Base-by-base conservation (phyloP, 176 grass and related monocot genomes). In the Aegilops sharonensis region DNA sequence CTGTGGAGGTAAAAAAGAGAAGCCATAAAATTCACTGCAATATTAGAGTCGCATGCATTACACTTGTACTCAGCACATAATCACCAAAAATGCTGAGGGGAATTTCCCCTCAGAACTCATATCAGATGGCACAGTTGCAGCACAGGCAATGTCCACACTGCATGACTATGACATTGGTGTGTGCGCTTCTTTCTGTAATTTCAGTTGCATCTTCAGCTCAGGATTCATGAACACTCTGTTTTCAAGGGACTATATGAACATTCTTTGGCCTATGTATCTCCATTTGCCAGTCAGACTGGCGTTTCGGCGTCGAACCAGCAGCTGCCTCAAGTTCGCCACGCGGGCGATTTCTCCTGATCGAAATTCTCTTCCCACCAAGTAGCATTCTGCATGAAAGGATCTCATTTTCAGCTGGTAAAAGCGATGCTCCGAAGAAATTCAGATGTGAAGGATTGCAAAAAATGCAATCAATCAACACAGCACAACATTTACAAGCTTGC, bases 361-460 rank as follows among this genome's bases (percentile, higher is more conserved):
- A 83, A 80, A 87, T 87, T 91, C 71, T 98, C 97, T 56, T 98
- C 97, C 97, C 97, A 98, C 97, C 97, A 98, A 68, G 97, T 98
- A 63, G 97, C 97, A 87, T 92, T 98, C 97, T 98, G 81, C 74
- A 91, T 87, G 18, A 74, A 37, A 84, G 15, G 56, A 43, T 79
- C 9, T 11, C 20, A 68, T 31, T 32, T 11, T 88, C 29, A 45
- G 39, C 13, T 25, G 72, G 52, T 79, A 20, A 77, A 78, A 65
- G 11, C 8, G 23, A 67, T 17, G 61, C 50, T 60, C 29, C 42
- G 15, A 64, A 9, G 5, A 89, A 37, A 37, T 47, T 23, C 18
- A 86, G 21, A 10, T 64, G 48, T 59, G 9, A 5, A 64, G 23
- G 18, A 42, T 12, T 39, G 47, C 8, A 78, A 6, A 54, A 48